A percentile compares a stretch with the other conserved stretches of the same genome.
phyloP scores from a whole-genome alignment of 306 rosid species.

The Vigna nakashimae region DNA sequence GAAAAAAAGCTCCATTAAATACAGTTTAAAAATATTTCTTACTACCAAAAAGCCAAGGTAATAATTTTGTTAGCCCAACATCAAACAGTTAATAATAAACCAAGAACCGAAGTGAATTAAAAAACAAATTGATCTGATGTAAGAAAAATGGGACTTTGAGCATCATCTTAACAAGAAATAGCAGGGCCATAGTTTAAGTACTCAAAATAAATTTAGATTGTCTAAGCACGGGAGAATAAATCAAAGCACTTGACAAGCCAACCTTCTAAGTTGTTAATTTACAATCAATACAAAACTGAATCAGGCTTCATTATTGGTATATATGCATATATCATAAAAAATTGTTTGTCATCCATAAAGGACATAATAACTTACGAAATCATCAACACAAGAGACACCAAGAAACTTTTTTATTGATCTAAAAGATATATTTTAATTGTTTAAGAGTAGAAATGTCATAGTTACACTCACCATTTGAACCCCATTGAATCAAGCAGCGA shows the following conservation, averaged over 20 bases:
- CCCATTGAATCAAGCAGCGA: conserved; percentile 87
- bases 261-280: not conserved
- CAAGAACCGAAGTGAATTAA: conserved; percentile 23
- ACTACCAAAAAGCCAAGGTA: conserved; percentile 12
- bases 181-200: conserved; percentile 19
- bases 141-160: not conserved
- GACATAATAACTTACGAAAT: not conserved
- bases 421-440: conserved; percentile 23
- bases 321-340: conserved; percentile 21
- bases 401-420: conserved; percentile 20
- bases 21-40: not conserved
- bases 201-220: conserved; percentile 1
- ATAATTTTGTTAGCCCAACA: conserved; percentile 8
- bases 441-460: conserved; percentile 5
- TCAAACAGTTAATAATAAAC: conserved; percentile 22
- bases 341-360: not conserved
- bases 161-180: conserved; percentile 21
- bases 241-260: conserved; percentile 10
- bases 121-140: not conserved
- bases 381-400: not conserved
- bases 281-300: not conserved
- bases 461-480: conserved; percentile 67
- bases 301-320: conserved; percentile 23
- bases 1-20: conserved; percentile 32
- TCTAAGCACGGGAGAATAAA: not conserved